Evolutionary conservation across 2,329 filamentous ascomycete genomes (phyloP), one percentile per base, ranked within the genome.

Genomic region (Phialemonium atrogriseum): DNA sequence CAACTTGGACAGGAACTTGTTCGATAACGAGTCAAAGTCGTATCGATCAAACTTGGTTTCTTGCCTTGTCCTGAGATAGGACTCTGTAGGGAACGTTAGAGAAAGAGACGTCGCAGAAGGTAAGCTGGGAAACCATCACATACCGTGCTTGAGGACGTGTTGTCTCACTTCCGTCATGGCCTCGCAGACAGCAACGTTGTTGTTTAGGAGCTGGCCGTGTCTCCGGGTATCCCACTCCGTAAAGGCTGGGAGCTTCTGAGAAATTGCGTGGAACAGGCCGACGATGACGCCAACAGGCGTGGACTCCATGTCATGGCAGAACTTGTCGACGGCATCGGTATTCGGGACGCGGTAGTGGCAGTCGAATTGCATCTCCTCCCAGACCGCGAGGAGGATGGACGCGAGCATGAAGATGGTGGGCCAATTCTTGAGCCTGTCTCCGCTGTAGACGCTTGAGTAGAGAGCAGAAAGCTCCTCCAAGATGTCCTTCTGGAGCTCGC

Each of bases 301-400:
- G 8, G 83, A 84, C 66, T 96, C 89, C 89, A 96, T 96, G 53
- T 96, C 89, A 36, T 68, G 76, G 68, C 88, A 95, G 70, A 96
- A 96, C 64, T 94, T 94, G 52, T 89, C 78, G 40, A 94, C 88
- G 5, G 83, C 82, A 30, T 73, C 70, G 33, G 82, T 73, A 55
- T 95, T 88, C 5, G 84, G 86, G 4, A 93, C 80, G 32, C 89
- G 83, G 70, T 94, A 96, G 63, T 94, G 85, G 70, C 84, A 93
- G 63, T 96, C 89, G 52, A 95, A 96, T 58, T 96, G 88, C 78
- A 96, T 95, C 70, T 94, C 83, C 58, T 96, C 89, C 89, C 89
- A 96, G 13, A 96, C 86, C 9, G 85, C 85, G 28, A 96, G 71
- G 20, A 96, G 75, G 41, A 96, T 91, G 5, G 85, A 88, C 8